These are phyloP conservation scores for Alternaria panax DNA, from an alignment of 2,329 filamentous ascomycete genomes.

Conservation along the genomic window DNA sequence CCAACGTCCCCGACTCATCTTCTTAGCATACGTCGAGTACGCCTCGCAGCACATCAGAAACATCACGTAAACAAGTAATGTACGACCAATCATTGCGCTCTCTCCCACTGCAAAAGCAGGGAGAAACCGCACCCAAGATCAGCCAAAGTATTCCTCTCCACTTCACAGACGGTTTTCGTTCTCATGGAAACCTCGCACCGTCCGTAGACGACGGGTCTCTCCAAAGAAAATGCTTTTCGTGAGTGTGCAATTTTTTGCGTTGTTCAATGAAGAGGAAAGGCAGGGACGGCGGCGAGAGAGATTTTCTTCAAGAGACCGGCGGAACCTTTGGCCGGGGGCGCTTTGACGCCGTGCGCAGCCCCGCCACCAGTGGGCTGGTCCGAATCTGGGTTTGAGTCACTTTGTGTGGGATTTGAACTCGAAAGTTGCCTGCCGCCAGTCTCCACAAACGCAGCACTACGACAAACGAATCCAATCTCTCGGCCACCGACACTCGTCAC, in stretches of 20 bases:
- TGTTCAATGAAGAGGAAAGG: conserved; percentile 60
- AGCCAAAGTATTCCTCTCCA: conserved; percentile 58
- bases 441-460: conserved; percentile 11
- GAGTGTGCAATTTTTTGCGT: conserved; percentile 64
- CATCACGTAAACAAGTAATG: conserved; percentile 40
- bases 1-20: not conserved
- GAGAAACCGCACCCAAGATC: conserved; percentile 67
- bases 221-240: conserved; percentile 66
- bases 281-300: conserved; percentile 29
- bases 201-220: conserved; percentile 51
- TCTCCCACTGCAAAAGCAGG: conserved; percentile 57
- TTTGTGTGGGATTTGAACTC: conserved; percentile 39
- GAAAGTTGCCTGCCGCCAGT: conserved; percentile 19
- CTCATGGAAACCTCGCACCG: conserved; percentile 59
- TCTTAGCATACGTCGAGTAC: not conserved
- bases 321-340: conserved; percentile 23
- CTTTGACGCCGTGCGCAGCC: conserved; percentile 26
- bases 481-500: not conserved
- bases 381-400: conserved; percentile 49
- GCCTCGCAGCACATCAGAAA: not conserved
- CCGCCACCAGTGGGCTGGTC: conserved; percentile 33
- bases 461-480: not conserved
- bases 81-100: conserved; percentile 68
- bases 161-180: conserved; percentile 66
- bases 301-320: conserved; percentile 37